Percentiles rank a stretch among this genome's conserved stretches.
Evolutionary conservation across 106 monocot species (phyloP).

Genomic region (Phalaenopsis aphrodite): DNA sequence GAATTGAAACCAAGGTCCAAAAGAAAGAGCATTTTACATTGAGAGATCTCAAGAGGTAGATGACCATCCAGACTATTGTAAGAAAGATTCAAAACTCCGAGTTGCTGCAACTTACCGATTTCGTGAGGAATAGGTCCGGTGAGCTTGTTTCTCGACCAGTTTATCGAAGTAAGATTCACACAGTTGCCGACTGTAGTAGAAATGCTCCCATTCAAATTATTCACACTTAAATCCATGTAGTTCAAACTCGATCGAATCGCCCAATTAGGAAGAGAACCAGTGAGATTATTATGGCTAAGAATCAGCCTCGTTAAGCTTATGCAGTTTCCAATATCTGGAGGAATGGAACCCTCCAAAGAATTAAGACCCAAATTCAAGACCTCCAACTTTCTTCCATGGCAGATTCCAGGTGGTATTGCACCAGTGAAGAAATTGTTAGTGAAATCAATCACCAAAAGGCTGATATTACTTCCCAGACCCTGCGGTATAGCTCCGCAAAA

Average conservation of each 20-base stretch:
- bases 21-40: slow-evolving; percentile 28
- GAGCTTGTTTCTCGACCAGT: slow-evolving; percentile 60
- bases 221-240: slow-evolving; percentile 48
- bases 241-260: slow-evolving; percentile 17
- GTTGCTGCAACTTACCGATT: slow-evolving; percentile 39
- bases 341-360: slow-evolving; percentile 51
- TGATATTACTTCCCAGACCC: slow-evolving; percentile 45
- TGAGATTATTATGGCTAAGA: slow-evolving; percentile 50
- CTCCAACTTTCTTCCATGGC: slow-evolving; percentile 31
- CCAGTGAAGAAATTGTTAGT: slow-evolving; percentile 58
- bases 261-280: slow-evolving; percentile 45
- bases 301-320: slow-evolving; percentile 49
- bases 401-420: slow-evolving; percentile 54
- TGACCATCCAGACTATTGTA: slow-evolving; percentile 46
- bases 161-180: slow-evolving; percentile 41
- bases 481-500: slow-evolving; percentile 67
- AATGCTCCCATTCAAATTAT: slow-evolving; percentile 45
- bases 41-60: slow-evolving; percentile 53
- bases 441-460: slow-evolving; percentile 44
- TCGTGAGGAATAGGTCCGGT: slow-evolving; percentile 43
- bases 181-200: slow-evolving; percentile 56
- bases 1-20: slow-evolving; percentile 65
- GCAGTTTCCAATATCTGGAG: slow-evolving; percentile 45
- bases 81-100: slow-evolving; percentile 48
- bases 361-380: slow-evolving; percentile 50